Evolutionary conservation across 1,139 yeast species (phyloP), one percentile per base, ranked within the genome.

Genomic region (Lodderomyces theae): DNA sequence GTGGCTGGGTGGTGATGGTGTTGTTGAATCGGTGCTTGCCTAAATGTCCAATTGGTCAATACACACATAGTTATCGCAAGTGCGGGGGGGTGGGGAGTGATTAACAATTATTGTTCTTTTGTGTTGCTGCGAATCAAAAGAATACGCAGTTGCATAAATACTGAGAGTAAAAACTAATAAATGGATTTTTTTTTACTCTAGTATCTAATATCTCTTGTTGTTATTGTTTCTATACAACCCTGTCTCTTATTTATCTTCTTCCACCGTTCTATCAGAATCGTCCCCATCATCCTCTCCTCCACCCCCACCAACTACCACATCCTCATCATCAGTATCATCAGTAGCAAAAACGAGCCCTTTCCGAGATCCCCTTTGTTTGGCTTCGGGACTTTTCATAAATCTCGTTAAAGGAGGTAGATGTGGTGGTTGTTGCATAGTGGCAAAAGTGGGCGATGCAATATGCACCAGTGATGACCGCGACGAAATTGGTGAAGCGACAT

Each of bases 401-500:
- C 71, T 69, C 8, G 63, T 47, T 19, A 67, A 57, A 10, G 69
- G 69, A 3, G 72, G 74, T 26, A 68, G 34, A 16, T 33, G 26
- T 32, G 19, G 21, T 23, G 25, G 33, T 29, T 37, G 46, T 22
- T 12, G 25, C 30, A 15, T 31, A 11, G 29, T 34, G 43, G 41
- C 21, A 19, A 51, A 44, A 38, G 50, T 42, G 42, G 64, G 56
- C 41, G 54, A 47, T 12, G 41, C 40, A 3, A 51, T 42, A 12
- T 54, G 56, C 37, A 54, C 54, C 33, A 56, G 53, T 16, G 56
- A 57, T 18, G 55, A 52, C 35, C 54, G 52, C 10, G 57, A 54
- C 16, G 62, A 57, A 11, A 46, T 41, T 8, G 62, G 54, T 4
- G 61, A 52, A 29, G 29, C 28, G 21, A 12, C 35, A 30, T 25